Conservation (phyloP, 2,329 filamentous ascomycete genomes). For the Aquanectria penicillioides region DNA sequence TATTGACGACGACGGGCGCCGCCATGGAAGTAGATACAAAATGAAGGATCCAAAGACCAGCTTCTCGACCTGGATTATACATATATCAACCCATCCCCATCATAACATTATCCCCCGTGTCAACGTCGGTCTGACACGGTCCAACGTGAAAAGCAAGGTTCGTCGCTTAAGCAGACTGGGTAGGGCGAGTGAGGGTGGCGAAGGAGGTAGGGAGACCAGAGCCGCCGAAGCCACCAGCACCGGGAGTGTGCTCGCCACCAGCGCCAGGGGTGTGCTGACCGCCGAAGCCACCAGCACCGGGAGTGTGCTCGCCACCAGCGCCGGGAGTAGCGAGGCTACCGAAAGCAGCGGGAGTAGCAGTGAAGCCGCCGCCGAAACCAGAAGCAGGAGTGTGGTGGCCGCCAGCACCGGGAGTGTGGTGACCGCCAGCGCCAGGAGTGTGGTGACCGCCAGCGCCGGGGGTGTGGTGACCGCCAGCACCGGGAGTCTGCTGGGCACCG, state of each 20-base stretch:
- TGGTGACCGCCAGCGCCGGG: not conserved
- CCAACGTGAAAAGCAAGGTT: not conserved
- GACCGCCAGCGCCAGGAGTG: not conserved
- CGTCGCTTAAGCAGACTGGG: slow-evolving; percentile 13
- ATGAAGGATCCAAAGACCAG: slow-evolving; percentile 35
- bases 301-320: not conserved
- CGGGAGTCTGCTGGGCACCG: slow-evolving; percentile 1
- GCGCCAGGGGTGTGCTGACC: not conserved
- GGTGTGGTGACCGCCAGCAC: not conserved
- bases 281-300: not conserved
- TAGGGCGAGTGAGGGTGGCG: slow-evolving; percentile 18
- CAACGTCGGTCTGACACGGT: slow-evolving; percentile 8
- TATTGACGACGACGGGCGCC: slow-evolving; percentile 44
- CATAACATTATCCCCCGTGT: slow-evolving; percentile 22
- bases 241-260: not conserved
- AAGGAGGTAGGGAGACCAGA: slow-evolving; percentile 24
- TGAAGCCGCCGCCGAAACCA: slow-evolving; percentile 3
- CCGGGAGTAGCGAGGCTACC: slow-evolving; percentile 3
- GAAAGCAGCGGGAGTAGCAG: not conserved
- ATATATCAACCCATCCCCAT: slow-evolving; percentile 30
- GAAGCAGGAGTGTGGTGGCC: not conserved
- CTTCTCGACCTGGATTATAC: slow-evolving; percentile 39
- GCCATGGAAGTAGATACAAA: slow-evolving; percentile 50
- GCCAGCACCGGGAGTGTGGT: too few relatives aligned
- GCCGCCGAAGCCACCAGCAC: slow-evolving; percentile 18